Percentiles rank a stretch among this genome's conserved stretches.
These are phyloP conservation scores for Cupressus sempervirens DNA, from an alignment of 75 land plant species.

Conservation along the genomic window DNA sequence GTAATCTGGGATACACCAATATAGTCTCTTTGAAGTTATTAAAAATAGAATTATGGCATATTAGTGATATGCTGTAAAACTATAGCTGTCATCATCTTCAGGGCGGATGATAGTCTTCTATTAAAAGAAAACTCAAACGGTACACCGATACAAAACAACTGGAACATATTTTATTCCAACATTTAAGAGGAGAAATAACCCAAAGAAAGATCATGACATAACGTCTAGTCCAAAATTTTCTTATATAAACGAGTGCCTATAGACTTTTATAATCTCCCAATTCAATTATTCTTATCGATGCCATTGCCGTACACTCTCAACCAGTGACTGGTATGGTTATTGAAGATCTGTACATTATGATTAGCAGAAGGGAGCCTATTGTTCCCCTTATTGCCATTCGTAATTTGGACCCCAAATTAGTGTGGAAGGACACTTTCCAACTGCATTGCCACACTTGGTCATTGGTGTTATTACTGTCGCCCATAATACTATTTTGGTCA, in stretches of 20 bases:
- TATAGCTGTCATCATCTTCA: too few species aligned
- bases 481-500: slow-evolving; percentile 68
- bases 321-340: slow-evolving; percentile 28
- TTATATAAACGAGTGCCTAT: background rate
- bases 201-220: too few species aligned
- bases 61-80: too few species aligned
- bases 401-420: slow-evolving; percentile 24
- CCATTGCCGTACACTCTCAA: slow-evolving; percentile 11
- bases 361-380: slow-evolving; percentile 34
- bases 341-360: slow-evolving; percentile 41
- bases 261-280: background rate
- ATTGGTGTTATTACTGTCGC: slow-evolving; percentile 72
- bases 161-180: too few species aligned
- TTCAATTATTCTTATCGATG: background rate
- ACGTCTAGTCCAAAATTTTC: background rate
- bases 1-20: too few species aligned
- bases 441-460: slow-evolving; percentile 73
- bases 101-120: too few species aligned
- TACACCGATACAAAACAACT: too few species aligned
- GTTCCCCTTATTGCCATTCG: slow-evolving; percentile 30
- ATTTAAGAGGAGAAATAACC: too few species aligned
- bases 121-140: too few species aligned
- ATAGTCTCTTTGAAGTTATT: too few species aligned
- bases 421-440: slow-evolving; percentile 45
- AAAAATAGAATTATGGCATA: too few species aligned